Conservation (phyloP, 1,139 yeast genomes). For the Hyphopichia pseudoburtonii region DNA sequence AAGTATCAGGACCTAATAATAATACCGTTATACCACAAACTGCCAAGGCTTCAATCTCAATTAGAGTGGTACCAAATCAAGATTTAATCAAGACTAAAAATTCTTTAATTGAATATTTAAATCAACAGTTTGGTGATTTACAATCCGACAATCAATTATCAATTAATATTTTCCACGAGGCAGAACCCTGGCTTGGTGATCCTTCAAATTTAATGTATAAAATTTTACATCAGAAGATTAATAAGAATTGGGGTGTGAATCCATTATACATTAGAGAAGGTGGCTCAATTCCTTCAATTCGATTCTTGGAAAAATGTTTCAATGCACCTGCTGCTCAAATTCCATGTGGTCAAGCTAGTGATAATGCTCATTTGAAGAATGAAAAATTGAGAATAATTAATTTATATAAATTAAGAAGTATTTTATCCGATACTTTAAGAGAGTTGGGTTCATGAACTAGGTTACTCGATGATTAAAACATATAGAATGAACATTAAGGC, state of each 20-base stretch:
- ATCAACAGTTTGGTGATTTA: conserved; percentile 31
- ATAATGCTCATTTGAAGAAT: conserved; percentile 88
- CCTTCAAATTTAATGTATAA: conserved; percentile 72
- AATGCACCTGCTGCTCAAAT: conserved; percentile 90
- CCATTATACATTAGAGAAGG: conserved; percentile 93
- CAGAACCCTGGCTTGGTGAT: conserved; percentile 97
- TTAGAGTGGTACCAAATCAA: conserved; percentile 90
- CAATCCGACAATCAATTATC: conserved; percentile 60
- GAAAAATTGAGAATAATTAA: conserved; percentile 81
- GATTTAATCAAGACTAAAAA: conserved; percentile 57
- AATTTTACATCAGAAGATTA: conserved; percentile 58
- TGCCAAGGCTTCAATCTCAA: conserved; percentile 74
- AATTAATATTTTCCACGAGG: conserved; percentile 70
- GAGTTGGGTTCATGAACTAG: conserved; percentile 26
- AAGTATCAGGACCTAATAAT: conserved; percentile 88
- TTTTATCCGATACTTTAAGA: conserved; percentile 56
- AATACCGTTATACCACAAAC: conserved; percentile 85
- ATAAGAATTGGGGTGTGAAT: conserved; percentile 63
- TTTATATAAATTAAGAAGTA: conserved; percentile 68
- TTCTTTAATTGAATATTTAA: conserved; percentile 47
- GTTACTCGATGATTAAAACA: too few species aligned
- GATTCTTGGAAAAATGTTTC: conserved; percentile 80
- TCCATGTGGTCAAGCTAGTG: conserved; percentile 95
- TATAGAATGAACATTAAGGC: too few species aligned
- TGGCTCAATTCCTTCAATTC: conserved; percentile 89